Conservation (phyloP, 1,284 basidiomycete genomes). For the Pseudozyma sp. region DNA sequence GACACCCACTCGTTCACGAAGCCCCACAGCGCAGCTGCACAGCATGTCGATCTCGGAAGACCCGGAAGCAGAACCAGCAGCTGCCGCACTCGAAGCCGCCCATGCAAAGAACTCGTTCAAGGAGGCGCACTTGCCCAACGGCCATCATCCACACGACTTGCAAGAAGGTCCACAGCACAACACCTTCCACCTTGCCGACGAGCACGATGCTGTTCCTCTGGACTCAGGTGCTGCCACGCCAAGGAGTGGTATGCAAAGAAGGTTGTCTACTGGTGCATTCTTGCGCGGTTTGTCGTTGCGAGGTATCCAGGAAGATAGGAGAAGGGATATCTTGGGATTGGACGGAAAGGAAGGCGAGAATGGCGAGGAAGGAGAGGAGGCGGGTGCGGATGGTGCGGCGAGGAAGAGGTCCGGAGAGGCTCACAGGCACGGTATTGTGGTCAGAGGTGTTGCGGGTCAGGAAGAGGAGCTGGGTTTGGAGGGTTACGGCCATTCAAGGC, state of each 20-base stretch:
- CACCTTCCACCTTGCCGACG: slow-evolving; percentile 48
- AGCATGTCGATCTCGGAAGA: slow-evolving; percentile 35
- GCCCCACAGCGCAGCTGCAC: slow-evolving; percentile 24
- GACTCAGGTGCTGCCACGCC: slow-evolving; percentile 40
- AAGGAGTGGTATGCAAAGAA: slow-evolving; percentile 37
- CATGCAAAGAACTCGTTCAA: slow-evolving; percentile 31
- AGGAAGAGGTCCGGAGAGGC: slow-evolving; percentile 18
- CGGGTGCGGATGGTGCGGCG: background rate
- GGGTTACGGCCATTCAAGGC: slow-evolving; percentile 42
- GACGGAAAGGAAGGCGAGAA: slow-evolving; percentile 23
- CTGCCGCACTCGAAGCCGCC: slow-evolving; percentile 38
- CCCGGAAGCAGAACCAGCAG: slow-evolving; percentile 31
- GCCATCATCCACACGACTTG: slow-evolving; percentile 44
- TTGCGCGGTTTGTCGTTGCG: slow-evolving; percentile 38
- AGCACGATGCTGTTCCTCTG: slow-evolving; percentile 26
- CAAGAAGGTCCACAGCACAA: slow-evolving; percentile 46
- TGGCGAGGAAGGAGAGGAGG: background rate
- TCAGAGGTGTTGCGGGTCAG: slow-evolving; percentile 29
- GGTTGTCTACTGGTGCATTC: slow-evolving; percentile 61
- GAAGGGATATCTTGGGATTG: slow-evolving; percentile 49
- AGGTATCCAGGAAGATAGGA: slow-evolving; percentile 56
- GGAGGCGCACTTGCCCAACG: slow-evolving; percentile 16
- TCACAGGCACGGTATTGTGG: slow-evolving; percentile 37
- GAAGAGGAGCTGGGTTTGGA: slow-evolving; percentile 47
- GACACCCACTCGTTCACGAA: slow-evolving; percentile 28